A percentile compares a stretch with the other conserved stretches of the same genome.
Evolutionary conservation across 208 protist species (phyloP).

Genomic region (Sergeia podlipaevii): DNA sequence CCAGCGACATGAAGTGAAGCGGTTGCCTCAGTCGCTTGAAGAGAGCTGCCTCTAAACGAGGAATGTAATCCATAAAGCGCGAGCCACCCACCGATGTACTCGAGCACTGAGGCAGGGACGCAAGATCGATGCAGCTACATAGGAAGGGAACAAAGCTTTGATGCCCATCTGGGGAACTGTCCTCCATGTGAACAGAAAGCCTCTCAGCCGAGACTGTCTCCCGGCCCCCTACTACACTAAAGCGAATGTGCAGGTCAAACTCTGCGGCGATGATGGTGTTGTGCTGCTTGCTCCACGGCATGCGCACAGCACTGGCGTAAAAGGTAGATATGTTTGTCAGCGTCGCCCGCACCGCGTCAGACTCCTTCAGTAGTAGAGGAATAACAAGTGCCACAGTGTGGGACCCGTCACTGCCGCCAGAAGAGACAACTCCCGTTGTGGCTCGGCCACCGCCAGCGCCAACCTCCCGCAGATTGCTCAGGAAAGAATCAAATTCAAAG

Average conservation of each 20-base stretch:
- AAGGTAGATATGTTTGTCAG: constrained; percentile 29
- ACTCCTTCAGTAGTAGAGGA: constrained; percentile 21
- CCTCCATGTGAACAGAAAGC: constrained; percentile 19
- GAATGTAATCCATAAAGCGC: constrained; percentile 32
- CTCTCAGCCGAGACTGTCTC: constrained; percentile 18
- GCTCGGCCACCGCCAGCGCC: neutral
- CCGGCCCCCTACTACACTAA: constrained; percentile 1
- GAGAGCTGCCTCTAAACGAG: constrained; percentile 29
- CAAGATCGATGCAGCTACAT: constrained; percentile 24
- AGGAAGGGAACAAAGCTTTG: constrained; percentile 19
- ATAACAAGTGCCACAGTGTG: constrained; percentile 24
- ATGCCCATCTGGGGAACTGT: neutral
- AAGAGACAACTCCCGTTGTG: constrained; percentile 13
- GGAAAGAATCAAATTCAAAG: constrained; percentile 43
- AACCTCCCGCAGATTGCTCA: constrained; percentile 5
- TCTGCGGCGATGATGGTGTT: constrained; percentile 16
- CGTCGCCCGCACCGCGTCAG: constrained; percentile 2
- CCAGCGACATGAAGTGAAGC: constrained; percentile 39
- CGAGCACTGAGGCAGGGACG: constrained; percentile 20
- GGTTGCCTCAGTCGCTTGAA: constrained; percentile 27
- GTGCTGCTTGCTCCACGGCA: constrained; percentile 5
- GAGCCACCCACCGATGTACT: constrained; percentile 7
- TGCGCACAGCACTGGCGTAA: constrained; percentile 33
- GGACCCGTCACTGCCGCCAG: constrained; percentile 3
- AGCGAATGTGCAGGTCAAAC: constrained; percentile 20